Evolutionary conservation across 1,284 basidiomycete genomes (phyloP).

Genomic region (Cutaneotrichosporon cavernicola): DNA sequence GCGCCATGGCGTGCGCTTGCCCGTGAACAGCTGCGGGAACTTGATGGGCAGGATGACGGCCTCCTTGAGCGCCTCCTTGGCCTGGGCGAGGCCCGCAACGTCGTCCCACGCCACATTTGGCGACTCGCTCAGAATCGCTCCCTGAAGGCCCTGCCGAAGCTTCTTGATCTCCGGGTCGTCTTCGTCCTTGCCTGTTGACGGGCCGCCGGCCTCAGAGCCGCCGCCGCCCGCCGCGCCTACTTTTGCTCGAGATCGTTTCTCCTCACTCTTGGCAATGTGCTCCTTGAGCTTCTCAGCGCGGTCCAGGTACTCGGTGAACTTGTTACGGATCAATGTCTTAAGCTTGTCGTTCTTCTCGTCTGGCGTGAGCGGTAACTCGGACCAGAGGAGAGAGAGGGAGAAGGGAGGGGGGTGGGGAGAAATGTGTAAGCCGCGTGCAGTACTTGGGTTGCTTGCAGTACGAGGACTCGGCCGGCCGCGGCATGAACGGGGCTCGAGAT

Average conservation of each 20-base stretch:
- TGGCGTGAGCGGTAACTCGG: constrained; percentile 42
- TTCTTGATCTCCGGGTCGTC: constrained; percentile 93
- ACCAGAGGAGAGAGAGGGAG: background rate
- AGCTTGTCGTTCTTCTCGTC: constrained; percentile 97
- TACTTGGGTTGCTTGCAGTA: background rate
- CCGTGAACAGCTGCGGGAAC: constrained; percentile 96
- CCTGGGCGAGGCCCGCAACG: constrained; percentile 89
- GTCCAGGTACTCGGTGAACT: constrained; percentile 88
- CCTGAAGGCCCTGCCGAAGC: constrained; percentile 79
- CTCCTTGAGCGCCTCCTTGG: constrained; percentile 95
- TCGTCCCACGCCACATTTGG: constrained; percentile 98
- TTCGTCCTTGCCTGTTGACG: constrained; percentile 70
- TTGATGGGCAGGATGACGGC: constrained; percentile 99
- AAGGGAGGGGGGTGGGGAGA: background rate
- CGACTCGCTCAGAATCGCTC: constrained; percentile 87
- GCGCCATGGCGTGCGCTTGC: constrained; percentile 94
- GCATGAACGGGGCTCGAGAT: no score
- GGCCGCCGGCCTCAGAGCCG: constrained; percentile 62
- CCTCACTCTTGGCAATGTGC: constrained; percentile 65
- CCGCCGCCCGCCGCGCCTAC: constrained; percentile 72
- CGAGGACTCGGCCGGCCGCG: background rate
- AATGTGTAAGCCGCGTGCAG: no score
- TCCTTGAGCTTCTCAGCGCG: constrained; percentile 91
- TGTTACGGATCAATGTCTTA: constrained; percentile 79
- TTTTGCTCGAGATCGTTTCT: constrained; percentile 72